These are phyloP conservation scores for Alternaria brassicae DNA, from an alignment of 2,329 filamentous ascomycete genomes.

Conservation along the genomic window DNA sequence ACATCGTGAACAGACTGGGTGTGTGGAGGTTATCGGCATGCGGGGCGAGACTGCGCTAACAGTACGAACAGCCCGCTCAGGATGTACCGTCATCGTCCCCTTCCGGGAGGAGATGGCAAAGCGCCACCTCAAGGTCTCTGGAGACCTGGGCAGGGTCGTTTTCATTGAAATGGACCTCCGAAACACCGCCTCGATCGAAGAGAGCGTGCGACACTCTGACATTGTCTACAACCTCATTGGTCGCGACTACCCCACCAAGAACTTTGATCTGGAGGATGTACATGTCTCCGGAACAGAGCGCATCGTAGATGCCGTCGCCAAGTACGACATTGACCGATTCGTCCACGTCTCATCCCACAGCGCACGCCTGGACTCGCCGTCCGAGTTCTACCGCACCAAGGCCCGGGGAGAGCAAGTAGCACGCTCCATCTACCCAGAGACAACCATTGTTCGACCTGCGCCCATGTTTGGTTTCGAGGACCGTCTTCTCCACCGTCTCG, in stretches of 20 bases:
- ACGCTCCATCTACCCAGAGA: conserved; percentile 91
- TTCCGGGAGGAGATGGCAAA: conserved; percentile 98
- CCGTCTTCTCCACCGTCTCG: conserved; percentile 84
- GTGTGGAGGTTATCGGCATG: conserved; percentile 36
- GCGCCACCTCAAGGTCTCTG: conserved; percentile 93
- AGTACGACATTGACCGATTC: conserved; percentile 97
- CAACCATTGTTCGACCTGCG: conserved; percentile 92
- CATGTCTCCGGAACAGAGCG: conserved; percentile 91
- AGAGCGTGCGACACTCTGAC: conserved; percentile 95
- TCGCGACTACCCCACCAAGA: conserved; percentile 96
- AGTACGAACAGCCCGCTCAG: conserved; percentile 73
- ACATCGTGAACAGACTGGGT: conserved; percentile 96
- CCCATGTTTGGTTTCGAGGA: conserved; percentile 97
- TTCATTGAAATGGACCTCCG: conserved; percentile 95
- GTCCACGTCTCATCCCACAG: conserved; percentile 98
- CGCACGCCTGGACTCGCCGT: conserved; percentile 77
- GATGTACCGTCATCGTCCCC: conserved; percentile 92
- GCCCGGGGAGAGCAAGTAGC: conserved; percentile 83
- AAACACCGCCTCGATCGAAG: conserved; percentile 95
- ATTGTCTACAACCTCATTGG: conserved; percentile 97
- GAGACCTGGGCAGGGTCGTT: conserved; percentile 86
- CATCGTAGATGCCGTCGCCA: conserved; percentile 91
- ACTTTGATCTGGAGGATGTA: conserved; percentile 91
- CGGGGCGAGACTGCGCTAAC: conserved; percentile 24
- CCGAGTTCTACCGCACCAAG: conserved; percentile 93